Conservation (phyloP, 768 basidiomycete species). For the Leccinellum albellum region DNA sequence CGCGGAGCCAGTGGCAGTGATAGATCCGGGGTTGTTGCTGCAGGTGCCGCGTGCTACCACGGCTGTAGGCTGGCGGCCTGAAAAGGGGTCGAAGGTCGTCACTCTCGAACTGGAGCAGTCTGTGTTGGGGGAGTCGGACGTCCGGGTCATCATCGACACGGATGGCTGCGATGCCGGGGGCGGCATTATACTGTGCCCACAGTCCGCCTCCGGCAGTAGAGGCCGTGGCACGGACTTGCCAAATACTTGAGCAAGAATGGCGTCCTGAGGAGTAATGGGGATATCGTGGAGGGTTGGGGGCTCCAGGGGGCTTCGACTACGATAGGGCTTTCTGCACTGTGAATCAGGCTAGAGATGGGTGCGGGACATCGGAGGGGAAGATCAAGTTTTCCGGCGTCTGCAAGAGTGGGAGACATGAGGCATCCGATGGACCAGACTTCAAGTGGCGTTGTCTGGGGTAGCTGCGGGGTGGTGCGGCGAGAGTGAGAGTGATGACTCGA, state of each 20-base stretch:
- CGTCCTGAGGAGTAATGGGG: slow-evolving; percentile 57
- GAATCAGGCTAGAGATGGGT: slow-evolving; percentile 16
- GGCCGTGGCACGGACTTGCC: slow-evolving; percentile 9
- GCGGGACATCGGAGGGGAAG: slow-evolving; percentile 19
- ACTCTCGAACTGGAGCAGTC: slow-evolving; percentile 8
- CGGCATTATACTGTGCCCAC: not conserved
- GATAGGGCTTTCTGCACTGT: slow-evolving; percentile 4
- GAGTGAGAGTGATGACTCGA: slow-evolving; percentile 23
- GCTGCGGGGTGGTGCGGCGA: slow-evolving; percentile 2
- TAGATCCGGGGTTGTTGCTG: not conserved
- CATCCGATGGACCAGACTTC: slow-evolving; percentile 5
- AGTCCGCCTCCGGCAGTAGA: slow-evolving; percentile 6
- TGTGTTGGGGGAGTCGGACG: slow-evolving; percentile 18
- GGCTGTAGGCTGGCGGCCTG: too few species aligned
- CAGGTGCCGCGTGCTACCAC: too few species aligned
- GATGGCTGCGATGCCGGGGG: slow-evolving; percentile 10
- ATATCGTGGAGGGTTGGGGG: not conserved
- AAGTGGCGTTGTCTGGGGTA: not conserved
- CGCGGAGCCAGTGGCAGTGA: too few species aligned
- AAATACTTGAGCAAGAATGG: slow-evolving; percentile 46
- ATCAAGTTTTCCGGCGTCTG: slow-evolving; percentile 9
- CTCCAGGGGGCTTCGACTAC: slow-evolving; percentile 3
- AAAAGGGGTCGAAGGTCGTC: slow-evolving; percentile 33
- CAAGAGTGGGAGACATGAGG: slow-evolving; percentile 16
- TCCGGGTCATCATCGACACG: slow-evolving; percentile 3